Evolutionary conservation across 768 basidiomycete species (phyloP), one percentile per base, ranked within the genome.

Genomic region (Trametes cingulata): DNA sequence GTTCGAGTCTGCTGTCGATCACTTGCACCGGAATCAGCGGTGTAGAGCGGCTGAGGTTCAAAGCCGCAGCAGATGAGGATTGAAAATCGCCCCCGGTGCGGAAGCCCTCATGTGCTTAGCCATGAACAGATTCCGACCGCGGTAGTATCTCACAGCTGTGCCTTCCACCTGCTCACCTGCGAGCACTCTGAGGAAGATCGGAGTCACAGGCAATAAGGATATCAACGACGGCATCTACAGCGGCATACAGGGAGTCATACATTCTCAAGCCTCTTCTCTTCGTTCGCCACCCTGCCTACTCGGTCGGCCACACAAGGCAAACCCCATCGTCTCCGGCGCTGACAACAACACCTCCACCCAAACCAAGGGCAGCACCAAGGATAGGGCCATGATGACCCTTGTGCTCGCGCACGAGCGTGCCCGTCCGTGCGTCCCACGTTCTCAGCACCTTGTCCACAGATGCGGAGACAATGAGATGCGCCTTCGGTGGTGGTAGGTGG

Each of bases 361-460:
- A 69, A 13, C 87, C 91, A 1, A 96, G 77, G 0, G 90, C 82
- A 0, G 92, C 87, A 37, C 80, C 83, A 25, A 96, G 82, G 6
- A 98, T 81, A 0, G 90, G 81, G 0, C 82, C 92, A 17, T 77
- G 81, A 66, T 98, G 95, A 1, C 95, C 96, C 22, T 81, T 85
- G 71, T 98, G 91, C 50, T 87, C 87, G 29, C 85, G 85, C 25
- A 96, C 59, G 20, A 95, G 80, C 2, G 81, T 75, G 0, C 96
- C 95, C 2, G 88, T 91, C 45, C 95, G 86, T 13, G 86, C 87
- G 72, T 99, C 96, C 96, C 95, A 98, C 13, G 95, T 95, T 60
- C 84, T 86, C 54, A 98, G 78, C 1, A 86, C 90, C 58, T 80
- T 85, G 74, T 99, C 97, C 1, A 91, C 91, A 9, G 93, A 96